Conservation (phyloP, 306 rosid genomes). For the Cotoneaster glaucophyllus region DNA sequence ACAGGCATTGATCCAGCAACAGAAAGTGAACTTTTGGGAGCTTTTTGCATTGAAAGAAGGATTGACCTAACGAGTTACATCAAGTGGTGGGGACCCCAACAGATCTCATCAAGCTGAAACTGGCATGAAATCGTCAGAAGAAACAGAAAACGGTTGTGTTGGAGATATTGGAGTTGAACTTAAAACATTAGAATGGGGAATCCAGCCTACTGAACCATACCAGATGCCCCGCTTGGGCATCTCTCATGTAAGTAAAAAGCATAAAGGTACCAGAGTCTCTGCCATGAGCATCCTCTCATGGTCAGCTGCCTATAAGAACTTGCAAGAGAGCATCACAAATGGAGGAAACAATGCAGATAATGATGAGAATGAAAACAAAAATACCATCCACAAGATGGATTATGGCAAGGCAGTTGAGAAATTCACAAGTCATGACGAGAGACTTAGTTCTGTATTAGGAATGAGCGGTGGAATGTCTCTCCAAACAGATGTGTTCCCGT, state of each 20-base stretch:
- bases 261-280: conserved; percentile 50
- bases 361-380: conserved; percentile 80
- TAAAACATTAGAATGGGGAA: conserved; percentile 62
- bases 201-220: conserved; percentile 72
- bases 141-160: conserved; percentile 42
- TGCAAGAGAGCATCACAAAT: conserved; percentile 76
- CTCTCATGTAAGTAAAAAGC: conserved; percentile 43
- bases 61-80: conserved; percentile 79
- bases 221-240: conserved; percentile 80
- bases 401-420: conserved; percentile 80
- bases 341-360: conserved; percentile 57
- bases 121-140: conserved; percentile 61
- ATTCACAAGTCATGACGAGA: conserved; percentile 51
- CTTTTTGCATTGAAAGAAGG: conserved; percentile 72
- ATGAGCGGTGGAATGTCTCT: conserved; percentile 68
- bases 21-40: conserved; percentile 52
- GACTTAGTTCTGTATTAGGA: conserved; percentile 55
- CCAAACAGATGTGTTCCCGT: conserved; percentile 72
- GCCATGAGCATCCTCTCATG: conserved; percentile 84
- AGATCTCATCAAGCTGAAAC: conserved; percentile 57
- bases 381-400: conserved; percentile 58
- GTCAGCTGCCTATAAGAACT: conserved; percentile 84
- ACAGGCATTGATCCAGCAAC: conserved; percentile 77
- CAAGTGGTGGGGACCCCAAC: conserved; percentile 90
- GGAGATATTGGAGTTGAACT: conserved; percentile 75